Conservation (phyloP, 768 basidiomycete genomes). For the Mycena vitilis region DNA sequence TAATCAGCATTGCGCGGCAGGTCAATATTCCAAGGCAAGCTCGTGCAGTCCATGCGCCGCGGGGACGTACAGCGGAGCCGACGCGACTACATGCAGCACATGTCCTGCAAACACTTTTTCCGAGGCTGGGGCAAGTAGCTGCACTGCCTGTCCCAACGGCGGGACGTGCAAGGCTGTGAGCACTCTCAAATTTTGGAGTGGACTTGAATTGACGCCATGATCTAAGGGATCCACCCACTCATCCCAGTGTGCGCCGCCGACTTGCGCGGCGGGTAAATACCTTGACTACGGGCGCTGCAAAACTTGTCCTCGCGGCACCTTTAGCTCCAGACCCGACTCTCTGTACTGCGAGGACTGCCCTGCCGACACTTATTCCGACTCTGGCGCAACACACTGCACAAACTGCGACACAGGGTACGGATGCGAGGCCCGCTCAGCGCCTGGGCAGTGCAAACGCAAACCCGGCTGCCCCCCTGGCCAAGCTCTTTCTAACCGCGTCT, state of each 20-base stretch:
- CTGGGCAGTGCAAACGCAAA: background rate
- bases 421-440: background rate
- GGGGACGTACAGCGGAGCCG: too few relatives aligned
- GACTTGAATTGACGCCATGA: background rate
- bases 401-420: background rate
- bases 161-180: background rate
- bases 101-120: too few relatives aligned
- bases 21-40: too few relatives aligned
- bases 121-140: too few relatives aligned
- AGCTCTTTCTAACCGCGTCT: background rate
- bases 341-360: background rate
- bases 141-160: background rate
- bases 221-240: background rate
- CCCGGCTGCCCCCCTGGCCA: conserved; percentile 2
- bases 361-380: background rate
- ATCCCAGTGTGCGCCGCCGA: background rate
- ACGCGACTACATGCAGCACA: too few relatives aligned
- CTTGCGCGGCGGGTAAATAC: background rate
- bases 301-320: background rate
- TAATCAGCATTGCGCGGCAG: too few relatives aligned
- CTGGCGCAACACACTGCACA: background rate
- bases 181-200: too few relatives aligned
- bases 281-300: background rate
- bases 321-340: background rate
- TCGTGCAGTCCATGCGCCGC: too few relatives aligned